Base-by-base conservation (phyloP, 1,284 basidiomycete species). In the Entoloma clypeatum region DNA sequence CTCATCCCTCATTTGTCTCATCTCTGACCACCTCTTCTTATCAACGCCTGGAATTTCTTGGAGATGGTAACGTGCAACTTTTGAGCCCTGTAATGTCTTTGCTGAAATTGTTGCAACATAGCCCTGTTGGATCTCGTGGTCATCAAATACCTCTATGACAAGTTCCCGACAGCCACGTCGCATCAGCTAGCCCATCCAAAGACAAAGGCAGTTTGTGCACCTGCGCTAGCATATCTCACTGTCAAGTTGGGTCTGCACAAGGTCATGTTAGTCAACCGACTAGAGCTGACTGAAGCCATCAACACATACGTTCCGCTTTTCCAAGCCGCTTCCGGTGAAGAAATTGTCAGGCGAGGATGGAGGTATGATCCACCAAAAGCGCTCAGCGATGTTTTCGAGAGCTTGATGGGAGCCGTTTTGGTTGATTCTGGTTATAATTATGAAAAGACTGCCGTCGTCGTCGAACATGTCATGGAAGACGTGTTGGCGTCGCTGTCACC, bases 11-110 rank as follows among this genome's bases (percentile, higher is more conserved):
- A 0, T 86, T 86, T 54, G 68, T 68, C 9, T 55, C 66, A 17
- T 67, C 66, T 1, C 56, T 58, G 1, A 71, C 73, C 3, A 73
- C 71, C 7, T 65, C 75, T 5, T 86, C 86, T 1, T 92, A 92
- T 58, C 84, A 93, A 49, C 74, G 90, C 7, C 68, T 92, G 7
- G 90, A 93, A 52, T 92, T 89, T 54, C 70, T 93, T 1, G 90
- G 90, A 26, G 89, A 92, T 58, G 86, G 87, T 89, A 53, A 62
- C 78, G 50, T 22, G 8, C 10, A n/a, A 23, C 33, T 19, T 45
- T 23, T 39, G 19, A 39, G 21, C 45, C 57, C 18, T 60, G 21
- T 23, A 34, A 14, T 30, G 24, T 13, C 35, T 40, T 13, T 24
- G 6, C 19, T 39, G 30, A 36, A 10, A 21, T 50, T 13, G 52